These are phyloP conservation scores for Zymoseptoria tritici DNA, from an alignment of 2,329 filamentous ascomycete genomes.

Conservation along the genomic window DNA sequence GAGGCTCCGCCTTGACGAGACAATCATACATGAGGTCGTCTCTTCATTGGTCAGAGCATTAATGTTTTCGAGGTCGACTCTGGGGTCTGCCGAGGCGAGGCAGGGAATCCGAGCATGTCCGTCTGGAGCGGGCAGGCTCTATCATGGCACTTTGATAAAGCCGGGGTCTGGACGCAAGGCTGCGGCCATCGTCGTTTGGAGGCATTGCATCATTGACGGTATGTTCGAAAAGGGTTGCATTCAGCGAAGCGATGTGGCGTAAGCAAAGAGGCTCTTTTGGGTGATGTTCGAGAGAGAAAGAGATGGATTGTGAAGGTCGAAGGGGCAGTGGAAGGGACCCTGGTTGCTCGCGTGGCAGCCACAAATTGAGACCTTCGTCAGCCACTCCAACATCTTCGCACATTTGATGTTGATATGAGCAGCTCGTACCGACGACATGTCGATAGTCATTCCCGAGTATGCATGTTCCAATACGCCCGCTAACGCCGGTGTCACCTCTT, in stretches of 20 bases:
- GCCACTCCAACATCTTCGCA: background rate
- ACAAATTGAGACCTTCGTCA: background rate
- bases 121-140: background rate
- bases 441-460: background rate
- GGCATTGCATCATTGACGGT: background rate
- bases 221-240: background rate
- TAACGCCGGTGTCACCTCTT: background rate
- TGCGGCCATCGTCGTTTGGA: too few species aligned
- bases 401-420: background rate
- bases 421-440: background rate
- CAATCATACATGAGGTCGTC: background rate
- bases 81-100: background rate
- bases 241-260: background rate
- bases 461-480: background rate
- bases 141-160: background rate
- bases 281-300: background rate
- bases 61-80: background rate
- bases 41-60: background rate
- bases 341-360: background rate
- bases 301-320: background rate
- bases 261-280: background rate
- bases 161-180: background rate
- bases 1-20: background rate
- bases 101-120: background rate
- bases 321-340: background rate